Conservation (phyloP, 192 early-diverging fungal species). For the Powellomyces hirtus region DNA sequence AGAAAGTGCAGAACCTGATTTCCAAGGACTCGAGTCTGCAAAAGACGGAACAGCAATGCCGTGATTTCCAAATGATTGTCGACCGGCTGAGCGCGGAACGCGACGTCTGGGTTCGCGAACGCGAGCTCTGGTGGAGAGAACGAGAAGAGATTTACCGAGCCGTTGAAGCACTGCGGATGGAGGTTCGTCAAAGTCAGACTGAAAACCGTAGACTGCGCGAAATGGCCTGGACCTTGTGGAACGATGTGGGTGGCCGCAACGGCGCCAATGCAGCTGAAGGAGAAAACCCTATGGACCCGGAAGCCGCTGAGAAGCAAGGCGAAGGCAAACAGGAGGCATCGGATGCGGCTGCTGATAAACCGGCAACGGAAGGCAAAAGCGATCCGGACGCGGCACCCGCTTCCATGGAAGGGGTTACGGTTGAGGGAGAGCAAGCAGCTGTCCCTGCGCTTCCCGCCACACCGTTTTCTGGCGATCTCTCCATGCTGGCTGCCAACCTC, state of each 20-base stretch:
- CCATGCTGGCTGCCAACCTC: neutral
- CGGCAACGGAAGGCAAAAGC: neutral
- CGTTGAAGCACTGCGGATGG: conserved; percentile 18
- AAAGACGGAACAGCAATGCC: conserved; percentile 15
- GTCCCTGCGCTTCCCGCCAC: neutral
- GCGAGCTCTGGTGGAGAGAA: conserved; percentile 28
- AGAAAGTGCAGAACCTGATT: conserved; percentile 12
- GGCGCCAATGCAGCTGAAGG: neutral
- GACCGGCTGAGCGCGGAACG: conserved; percentile 21
- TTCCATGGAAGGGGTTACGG: neutral
- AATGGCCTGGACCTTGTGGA: conserved; percentile 28
- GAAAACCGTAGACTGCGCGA: conserved; percentile 17
- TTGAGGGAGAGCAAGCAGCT: neutral
- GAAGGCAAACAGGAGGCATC: neutral
- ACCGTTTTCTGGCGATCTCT: conserved; percentile 3
- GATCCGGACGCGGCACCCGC: neutral
- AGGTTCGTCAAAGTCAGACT: conserved; percentile 9
- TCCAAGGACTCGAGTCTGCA: conserved; percentile 7
- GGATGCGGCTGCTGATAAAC: neutral
- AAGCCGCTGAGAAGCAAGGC: neutral
- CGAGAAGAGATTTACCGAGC: conserved; percentile 18
- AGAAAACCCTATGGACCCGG: neutral
- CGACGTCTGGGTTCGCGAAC: conserved; percentile 20
- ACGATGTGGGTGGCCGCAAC: conserved; percentile 18
- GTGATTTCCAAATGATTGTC: conserved; percentile 19